phyloP scores from a whole-genome alignment of 768 basidiomycete species.

The Strobilomyces dryophilus region DNA sequence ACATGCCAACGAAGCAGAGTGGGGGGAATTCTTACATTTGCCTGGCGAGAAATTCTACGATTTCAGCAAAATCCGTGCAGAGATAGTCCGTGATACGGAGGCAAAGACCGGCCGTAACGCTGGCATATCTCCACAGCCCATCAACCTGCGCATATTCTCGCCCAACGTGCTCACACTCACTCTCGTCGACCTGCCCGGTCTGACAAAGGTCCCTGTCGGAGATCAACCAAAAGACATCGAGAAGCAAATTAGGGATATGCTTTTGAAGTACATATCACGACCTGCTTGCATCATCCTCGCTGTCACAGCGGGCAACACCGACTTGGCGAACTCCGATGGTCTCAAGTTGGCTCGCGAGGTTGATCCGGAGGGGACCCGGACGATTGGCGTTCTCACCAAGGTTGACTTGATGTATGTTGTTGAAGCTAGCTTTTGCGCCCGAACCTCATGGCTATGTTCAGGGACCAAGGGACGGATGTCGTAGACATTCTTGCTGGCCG shows the following conservation, averaged over 20 bases:
- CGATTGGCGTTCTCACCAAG: constrained; percentile 98
- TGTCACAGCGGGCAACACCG: constrained; percentile 92
- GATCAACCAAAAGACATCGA: constrained; percentile 98
- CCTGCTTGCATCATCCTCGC: constrained; percentile 96
- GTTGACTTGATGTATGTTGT: constrained; percentile 90
- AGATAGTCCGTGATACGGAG: constrained; percentile 96
- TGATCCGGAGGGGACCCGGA: constrained; percentile 93
- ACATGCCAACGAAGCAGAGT: constrained; percentile 87
- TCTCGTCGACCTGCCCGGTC: constrained; percentile 93
- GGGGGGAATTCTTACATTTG: constrained; percentile 98
- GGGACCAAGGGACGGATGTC: constrained; percentile 97
- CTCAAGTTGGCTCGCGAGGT: constrained; percentile 94
- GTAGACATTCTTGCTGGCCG: constrained; percentile 98
- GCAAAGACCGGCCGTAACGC: constrained; percentile 98
- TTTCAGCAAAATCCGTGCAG: constrained; percentile 93
- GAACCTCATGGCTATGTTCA: constrained; percentile 30
- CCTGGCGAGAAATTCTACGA: constrained; percentile 98
- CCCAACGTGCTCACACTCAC: constrained; percentile 97
- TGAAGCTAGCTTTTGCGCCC: background rate
- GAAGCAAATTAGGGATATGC: constrained; percentile 96
- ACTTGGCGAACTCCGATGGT: constrained; percentile 98
- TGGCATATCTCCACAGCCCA: constrained; percentile 94
- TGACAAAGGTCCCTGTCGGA: constrained; percentile 93
- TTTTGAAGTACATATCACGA: constrained; percentile 91
- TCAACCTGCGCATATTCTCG: constrained; percentile 96